phyloP scores from a whole-genome alignment of 345 rosid genomes.

The Bretschneidera sinensis region DNA sequence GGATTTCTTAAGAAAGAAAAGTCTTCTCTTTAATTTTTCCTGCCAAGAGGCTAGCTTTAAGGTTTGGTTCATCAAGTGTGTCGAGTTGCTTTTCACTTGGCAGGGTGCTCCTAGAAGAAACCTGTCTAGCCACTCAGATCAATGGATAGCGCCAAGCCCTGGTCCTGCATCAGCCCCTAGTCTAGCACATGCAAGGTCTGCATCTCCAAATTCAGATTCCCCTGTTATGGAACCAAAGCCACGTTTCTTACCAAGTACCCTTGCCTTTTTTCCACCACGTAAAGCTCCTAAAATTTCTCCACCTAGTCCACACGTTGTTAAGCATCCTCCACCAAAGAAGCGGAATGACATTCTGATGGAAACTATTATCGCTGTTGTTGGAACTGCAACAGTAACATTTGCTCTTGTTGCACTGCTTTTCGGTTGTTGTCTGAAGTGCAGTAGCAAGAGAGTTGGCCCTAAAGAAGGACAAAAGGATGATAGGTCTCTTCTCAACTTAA shows the following conservation, averaged over 20 bases:
- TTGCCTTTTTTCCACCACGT: slow-evolving; percentile 8
- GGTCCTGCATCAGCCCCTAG: slow-evolving; percentile 21
- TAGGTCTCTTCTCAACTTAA: slow-evolving; percentile 58
- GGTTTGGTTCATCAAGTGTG: slow-evolving; percentile 27
- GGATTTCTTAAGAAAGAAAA: slow-evolving; percentile 34
- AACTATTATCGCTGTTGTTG: slow-evolving; percentile 45
- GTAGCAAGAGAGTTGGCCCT: slow-evolving; percentile 26
- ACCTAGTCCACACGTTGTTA: slow-evolving; percentile 15
- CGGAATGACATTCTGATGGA: slow-evolving; percentile 17
- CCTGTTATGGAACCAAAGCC: slow-evolving; percentile 14
- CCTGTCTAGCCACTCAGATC: slow-evolving; percentile 22
- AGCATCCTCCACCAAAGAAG: slow-evolving; percentile 13
- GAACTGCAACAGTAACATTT: slow-evolving; percentile 53
- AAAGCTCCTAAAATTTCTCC: slow-evolving; percentile 19
- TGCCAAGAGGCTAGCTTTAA: slow-evolving; percentile 10
- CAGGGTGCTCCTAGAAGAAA: slow-evolving; percentile 22
- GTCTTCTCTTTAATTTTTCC: slow-evolving; percentile 10
- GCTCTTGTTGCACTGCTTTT: slow-evolving; percentile 50
- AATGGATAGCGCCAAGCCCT: slow-evolving; percentile 7
- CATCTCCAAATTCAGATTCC: slow-evolving; percentile 15
- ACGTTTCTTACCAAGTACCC: slow-evolving; percentile 5
- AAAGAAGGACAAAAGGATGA: slow-evolving; percentile 49
- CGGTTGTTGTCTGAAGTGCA: slow-evolving; percentile 41
- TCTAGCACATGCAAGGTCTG: slow-evolving; percentile 20
- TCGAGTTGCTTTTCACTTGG: slow-evolving; percentile 18